These are phyloP conservation scores for Chenopodium suecicum DNA, from an alignment of 148 eudicot species.

Conservation along the genomic window DNA sequence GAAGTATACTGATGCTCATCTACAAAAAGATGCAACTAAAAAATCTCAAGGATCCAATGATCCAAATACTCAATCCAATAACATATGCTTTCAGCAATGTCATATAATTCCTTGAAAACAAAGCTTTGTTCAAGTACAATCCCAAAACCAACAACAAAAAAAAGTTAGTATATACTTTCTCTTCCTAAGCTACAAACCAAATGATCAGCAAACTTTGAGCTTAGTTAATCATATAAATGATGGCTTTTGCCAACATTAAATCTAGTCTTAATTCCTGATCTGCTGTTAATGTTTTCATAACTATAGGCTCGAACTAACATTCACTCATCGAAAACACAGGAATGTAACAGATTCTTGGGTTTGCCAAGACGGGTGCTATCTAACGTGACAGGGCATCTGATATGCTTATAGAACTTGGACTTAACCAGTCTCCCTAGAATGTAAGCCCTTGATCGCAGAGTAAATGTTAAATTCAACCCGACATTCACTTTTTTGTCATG, in stretches of 20 bases:
- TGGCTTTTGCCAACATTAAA: neutral
- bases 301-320: neutral
- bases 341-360: slow-evolving; percentile 35
- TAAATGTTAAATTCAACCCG: slow-evolving; percentile 66
- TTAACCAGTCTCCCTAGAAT: slow-evolving; percentile 72
- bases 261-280: neutral
- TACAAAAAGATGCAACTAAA: neutral
- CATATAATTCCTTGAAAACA: slow-evolving; percentile 5
- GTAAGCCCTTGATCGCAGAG: slow-evolving; percentile 68
- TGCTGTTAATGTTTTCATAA: neutral
- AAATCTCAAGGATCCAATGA: neutral
- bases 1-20: neutral
- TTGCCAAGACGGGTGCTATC: slow-evolving; percentile 54
- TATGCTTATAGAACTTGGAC: slow-evolving; percentile 52
- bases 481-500: slow-evolving; percentile 37
- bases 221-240: neutral
- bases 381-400: slow-evolving; percentile 55
- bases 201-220: neutral
- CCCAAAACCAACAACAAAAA: neutral
- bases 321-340: slow-evolving; percentile 42
- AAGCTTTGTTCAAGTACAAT: slow-evolving; percentile 11
- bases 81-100: neutral
- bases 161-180: slow-evolving; percentile 3
- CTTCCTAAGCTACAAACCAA: slow-evolving; percentile 7
- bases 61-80: neutral